Conservation (phyloP, 2,329 filamentous ascomycete genomes). For the Trichoderma harzianum region DNA sequence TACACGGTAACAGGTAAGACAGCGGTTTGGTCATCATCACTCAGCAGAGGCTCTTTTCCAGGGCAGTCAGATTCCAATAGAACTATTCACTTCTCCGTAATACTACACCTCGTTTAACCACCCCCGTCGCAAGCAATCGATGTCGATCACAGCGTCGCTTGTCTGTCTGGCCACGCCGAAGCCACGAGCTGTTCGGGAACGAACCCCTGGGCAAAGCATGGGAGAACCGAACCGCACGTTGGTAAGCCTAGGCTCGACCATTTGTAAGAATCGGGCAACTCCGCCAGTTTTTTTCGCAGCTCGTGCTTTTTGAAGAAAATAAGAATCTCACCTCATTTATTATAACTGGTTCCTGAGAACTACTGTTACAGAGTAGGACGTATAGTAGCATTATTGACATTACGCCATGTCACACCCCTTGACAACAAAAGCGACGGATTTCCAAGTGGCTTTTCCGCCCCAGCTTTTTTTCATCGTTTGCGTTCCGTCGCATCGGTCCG, state of each 20-base stretch:
- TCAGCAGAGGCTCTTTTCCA: background rate
- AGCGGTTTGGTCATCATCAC: background rate
- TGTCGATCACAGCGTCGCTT: constrained; percentile 1
- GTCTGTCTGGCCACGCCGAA: background rate
- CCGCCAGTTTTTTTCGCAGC: background rate
- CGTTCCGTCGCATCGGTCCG: background rate
- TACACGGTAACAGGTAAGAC: background rate
- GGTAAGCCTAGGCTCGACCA: background rate
- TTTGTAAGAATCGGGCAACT: background rate
- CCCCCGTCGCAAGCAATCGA: background rate
- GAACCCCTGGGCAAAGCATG: background rate
- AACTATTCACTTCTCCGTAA: background rate
- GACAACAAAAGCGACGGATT: background rate
- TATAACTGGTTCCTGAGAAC: background rate
- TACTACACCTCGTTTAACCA: background rate
- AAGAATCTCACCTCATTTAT: background rate
- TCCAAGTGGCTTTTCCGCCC: background rate
- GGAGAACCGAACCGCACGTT: background rate
- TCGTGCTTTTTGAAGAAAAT: background rate
- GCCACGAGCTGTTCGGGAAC: background rate
- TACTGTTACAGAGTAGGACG: background rate
- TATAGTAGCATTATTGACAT: background rate
- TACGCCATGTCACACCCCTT: background rate
- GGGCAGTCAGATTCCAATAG: background rate
- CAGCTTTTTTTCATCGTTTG: background rate